Conservation (phyloP, 2,329 filamentous ascomycete species). For the Simplicillium sp. region DNA sequence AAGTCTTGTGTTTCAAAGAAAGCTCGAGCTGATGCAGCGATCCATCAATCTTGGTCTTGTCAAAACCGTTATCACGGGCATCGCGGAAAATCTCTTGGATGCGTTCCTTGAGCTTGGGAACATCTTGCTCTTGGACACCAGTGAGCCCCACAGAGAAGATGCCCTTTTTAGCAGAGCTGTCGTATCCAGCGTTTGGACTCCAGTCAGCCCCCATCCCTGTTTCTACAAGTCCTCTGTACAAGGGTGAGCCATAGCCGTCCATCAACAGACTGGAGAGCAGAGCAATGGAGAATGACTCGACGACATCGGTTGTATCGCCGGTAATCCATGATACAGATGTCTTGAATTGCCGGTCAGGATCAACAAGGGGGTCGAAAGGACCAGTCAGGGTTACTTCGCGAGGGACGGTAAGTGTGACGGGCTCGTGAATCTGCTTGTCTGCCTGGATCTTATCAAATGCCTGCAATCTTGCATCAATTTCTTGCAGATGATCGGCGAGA, state of each 20-base stretch:
- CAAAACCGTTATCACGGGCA: constrained; percentile 68
- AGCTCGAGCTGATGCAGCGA: constrained; percentile 90
- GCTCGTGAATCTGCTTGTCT: constrained; percentile 66
- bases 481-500: constrained; percentile 67
- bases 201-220: constrained; percentile 85
- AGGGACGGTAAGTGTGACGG: constrained; percentile 64
- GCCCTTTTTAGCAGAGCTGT: constrained; percentile 64
- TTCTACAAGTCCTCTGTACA: constrained; percentile 85
- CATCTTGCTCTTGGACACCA: constrained; percentile 75
- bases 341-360: constrained; percentile 81
- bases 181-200: constrained; percentile 89
- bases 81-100: constrained; percentile 65
- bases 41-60: constrained; percentile 82
- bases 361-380: constrained; percentile 78
- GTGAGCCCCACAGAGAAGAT: constrained; percentile 88
- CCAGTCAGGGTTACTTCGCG: constrained; percentile 63
- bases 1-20: constrained; percentile 91
- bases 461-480: constrained; percentile 66
- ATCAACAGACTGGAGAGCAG: constrained; percentile 77
- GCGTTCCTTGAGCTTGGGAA: constrained; percentile 64
- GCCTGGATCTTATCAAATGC: constrained; percentile 62
- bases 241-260: constrained; percentile 89
- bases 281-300: constrained; percentile 81
- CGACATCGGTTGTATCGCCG: constrained; percentile 69
- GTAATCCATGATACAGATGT: constrained; percentile 90